Conservation (phyloP, 192 early-diverging fungal genomes). For the Coemansia sp. region DNA sequence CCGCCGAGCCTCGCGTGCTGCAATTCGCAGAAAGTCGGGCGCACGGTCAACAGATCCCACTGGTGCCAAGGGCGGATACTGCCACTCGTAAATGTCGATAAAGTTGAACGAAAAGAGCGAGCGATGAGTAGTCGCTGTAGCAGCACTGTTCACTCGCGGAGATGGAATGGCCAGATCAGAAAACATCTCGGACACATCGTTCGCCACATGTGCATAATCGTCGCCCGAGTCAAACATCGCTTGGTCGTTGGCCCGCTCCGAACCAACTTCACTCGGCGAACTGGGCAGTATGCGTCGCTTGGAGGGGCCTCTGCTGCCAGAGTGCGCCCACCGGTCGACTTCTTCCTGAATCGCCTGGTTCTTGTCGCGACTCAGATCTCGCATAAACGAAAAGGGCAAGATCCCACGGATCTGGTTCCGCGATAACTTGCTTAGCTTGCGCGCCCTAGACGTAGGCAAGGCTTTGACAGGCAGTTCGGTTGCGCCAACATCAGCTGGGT, state of each 20-base stretch:
- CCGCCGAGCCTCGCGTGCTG: constrained; percentile 44
- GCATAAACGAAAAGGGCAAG: constrained; percentile 53
- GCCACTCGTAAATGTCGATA: constrained; percentile 50
- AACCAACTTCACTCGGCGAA: constrained; percentile 17
- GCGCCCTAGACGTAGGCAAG: constrained; percentile 27
- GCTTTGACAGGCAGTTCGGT: not conserved
- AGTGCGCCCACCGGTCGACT: constrained; percentile 8
- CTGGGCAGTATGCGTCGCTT: constrained; percentile 21
- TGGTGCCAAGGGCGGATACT: constrained; percentile 34
- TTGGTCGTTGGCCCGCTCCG: not conserved
- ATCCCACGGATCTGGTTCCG: constrained; percentile 48
- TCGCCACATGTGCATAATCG: not conserved
- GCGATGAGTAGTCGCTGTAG: not conserved
- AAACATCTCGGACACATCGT: constrained; percentile 18
- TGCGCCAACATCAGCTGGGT: not conserved
- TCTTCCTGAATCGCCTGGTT: constrained; percentile 23
- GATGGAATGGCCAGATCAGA: constrained; percentile 12
- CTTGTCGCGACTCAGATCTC: constrained; percentile 28
- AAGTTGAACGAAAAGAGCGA: constrained; percentile 39
- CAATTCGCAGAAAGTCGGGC: constrained; percentile 40
- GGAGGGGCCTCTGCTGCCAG: not conserved
- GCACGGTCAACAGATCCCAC: constrained; percentile 16
- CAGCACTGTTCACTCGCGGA: not conserved
- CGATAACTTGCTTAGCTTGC: constrained; percentile 22
- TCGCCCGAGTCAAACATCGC: not conserved